Evolutionary conservation across 352 stramenopile species (phyloP), one percentile per base, ranked within the genome.

Genomic region (Thalassiosira livingstoniorum): DNA sequence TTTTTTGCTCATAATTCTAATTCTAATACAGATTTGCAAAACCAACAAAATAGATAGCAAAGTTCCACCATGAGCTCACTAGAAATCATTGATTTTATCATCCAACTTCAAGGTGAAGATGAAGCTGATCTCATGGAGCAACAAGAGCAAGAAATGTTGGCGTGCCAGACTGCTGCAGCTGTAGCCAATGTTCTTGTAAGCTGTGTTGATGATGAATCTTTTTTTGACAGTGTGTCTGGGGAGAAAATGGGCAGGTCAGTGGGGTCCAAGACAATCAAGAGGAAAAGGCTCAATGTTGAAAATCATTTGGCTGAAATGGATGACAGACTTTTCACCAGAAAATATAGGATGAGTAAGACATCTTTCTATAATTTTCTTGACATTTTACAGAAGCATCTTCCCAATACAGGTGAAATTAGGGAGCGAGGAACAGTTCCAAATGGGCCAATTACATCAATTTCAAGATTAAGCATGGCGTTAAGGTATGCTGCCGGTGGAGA

Each of bases 401-500:
- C 67, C 32, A n/a, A 10, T 27, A 65, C 35, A 53, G 51, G 55
- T 7, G 55, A 82, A 25, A 57, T 32, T n/a, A 77, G 51, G 55
- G 37, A 27, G 43, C 0, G 15, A 18, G 39, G 66, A 70, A 39
- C 53, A 2, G 37, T 69, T 37, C 75, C 55, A 25, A 83, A 80
- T 80, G 76, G 70, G n/a, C 60, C 45, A 62, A 83, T 83, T 32
- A 53, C 51, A 18, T 60, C 37, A 21, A 11, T 18, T 25, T 23
- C 61, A 0, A 18, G 76, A 18, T 61, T 83, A 11, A 70, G 57
- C 51, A 71, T 75, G 64, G 67, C 68, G n/a, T 31, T 83, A 21
- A 29, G 67, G 2, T 83, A 70, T 29, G 74, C 63, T 64, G 34
- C 76, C 39, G 76, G 76, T 37, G 76, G 76, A 32, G 31, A 61